Evolutionary conservation across 2,329 filamentous ascomycete species (phyloP).

Genomic region (Cryphonectria carpinicola): DNA sequence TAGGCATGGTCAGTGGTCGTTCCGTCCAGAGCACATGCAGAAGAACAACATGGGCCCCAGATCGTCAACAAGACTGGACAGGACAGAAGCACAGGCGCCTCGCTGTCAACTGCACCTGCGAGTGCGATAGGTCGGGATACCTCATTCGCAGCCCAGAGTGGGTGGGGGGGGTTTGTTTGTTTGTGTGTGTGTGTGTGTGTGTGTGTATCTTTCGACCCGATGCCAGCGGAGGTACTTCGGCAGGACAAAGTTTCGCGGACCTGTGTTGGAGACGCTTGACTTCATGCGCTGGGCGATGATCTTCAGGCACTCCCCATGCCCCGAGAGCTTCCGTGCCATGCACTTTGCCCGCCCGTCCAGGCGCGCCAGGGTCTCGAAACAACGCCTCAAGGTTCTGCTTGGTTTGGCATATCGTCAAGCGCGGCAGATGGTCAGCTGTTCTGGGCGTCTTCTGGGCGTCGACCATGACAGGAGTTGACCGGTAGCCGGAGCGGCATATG

Average conservation of each 20-base stretch:
- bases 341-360: conserved; percentile 17
- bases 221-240: conserved; percentile 11
- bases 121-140: neutral
- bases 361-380: conserved; percentile 16
- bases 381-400: conserved; percentile 19
- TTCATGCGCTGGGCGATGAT: conserved; percentile 26
- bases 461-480: conserved; percentile 1
- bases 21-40: conserved; percentile 19
- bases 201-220: neutral
- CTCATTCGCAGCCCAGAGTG: neutral
- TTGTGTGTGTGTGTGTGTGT: neutral
- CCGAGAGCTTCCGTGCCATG: conserved; percentile 18
- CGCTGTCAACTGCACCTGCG: conserved; percentile 13
- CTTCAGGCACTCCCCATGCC: conserved; percentile 29
- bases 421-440: conserved; percentile 15
- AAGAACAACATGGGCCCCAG: conserved; percentile 15
- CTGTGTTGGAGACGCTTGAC: conserved; percentile 8
- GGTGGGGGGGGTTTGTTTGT: neutral
- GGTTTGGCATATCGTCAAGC: conserved; percentile 11
- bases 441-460: conserved; percentile 14
- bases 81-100: conserved; percentile 14
- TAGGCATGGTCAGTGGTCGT: conserved; percentile 14
- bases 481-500: conserved; percentile 12
- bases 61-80: conserved; percentile 11
- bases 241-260: neutral